Percentiles rank a stretch among this genome's conserved stretches.
Conservation (phyloP, 1,284 basidiomycete genomes). For the Tetrapyrgos nigripes region DNA sequence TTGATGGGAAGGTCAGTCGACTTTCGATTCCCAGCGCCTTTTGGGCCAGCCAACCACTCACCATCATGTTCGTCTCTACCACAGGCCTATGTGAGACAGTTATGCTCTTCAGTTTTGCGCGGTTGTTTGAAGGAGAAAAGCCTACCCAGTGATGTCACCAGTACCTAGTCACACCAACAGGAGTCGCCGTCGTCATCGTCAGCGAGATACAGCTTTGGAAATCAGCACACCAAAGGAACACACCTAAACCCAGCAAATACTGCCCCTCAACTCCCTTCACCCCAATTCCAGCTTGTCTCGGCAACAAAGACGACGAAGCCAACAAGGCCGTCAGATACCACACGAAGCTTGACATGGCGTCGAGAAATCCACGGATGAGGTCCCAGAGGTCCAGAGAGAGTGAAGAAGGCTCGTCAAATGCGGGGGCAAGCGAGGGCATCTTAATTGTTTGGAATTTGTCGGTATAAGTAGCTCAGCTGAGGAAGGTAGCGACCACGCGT, state of each 20-base stretch:
- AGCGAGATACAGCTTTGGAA: slow-evolving; percentile 1
- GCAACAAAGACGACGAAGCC: slow-evolving; percentile 39
- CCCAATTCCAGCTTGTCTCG: slow-evolving; percentile 23
- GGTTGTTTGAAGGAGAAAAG: slow-evolving; percentile 14
- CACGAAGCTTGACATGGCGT: slow-evolving; percentile 41
- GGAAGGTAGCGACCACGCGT: too few relatives aligned
- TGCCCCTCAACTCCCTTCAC: slow-evolving; percentile 41
- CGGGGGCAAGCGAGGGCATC: slow-evolving; percentile 33
- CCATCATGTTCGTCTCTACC: slow-evolving; percentile 83
- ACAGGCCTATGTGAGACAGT: slow-evolving; percentile 55
- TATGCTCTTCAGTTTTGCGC: neutral
- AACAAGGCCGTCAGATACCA: slow-evolving; percentile 50
- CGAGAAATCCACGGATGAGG: slow-evolving; percentile 36
- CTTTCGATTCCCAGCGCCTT: too few relatives aligned
- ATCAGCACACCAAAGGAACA: slow-evolving; percentile 22
- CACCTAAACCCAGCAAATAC: slow-evolving; percentile 65
- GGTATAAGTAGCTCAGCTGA: neutral
- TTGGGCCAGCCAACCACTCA: too few relatives aligned
- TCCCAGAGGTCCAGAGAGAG: slow-evolving; percentile 43
- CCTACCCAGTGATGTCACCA: slow-evolving; percentile 80
- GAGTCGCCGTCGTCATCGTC: neutral
- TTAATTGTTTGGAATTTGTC: neutral
- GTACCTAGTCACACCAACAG: slow-evolving; percentile 55
- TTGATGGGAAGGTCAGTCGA: too few relatives aligned
- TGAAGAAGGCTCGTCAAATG: slow-evolving; percentile 34